Base-by-base conservation (phyloP, 2,329 filamentous ascomycete genomes). In the Trichoderma afroharzianum region DNA sequence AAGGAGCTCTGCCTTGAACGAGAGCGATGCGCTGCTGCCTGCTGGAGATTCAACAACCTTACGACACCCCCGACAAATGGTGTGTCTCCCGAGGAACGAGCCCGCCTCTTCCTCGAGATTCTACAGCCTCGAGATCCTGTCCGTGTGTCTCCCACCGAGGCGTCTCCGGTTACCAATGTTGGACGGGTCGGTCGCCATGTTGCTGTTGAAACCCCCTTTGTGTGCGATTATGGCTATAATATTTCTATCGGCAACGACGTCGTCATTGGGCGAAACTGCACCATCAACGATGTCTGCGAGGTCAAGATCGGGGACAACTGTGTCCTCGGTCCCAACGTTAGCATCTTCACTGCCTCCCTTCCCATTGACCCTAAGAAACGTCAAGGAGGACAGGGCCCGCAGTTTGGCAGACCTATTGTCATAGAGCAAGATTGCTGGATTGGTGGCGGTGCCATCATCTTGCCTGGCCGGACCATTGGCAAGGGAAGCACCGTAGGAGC, bases 221-320 rank as follows among this genome's bases (percentile, higher is more conserved):
- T 87, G 61, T 98, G 95, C 79, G 94, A 98, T 77, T 98, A 98
- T 78, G 96, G 96, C 0, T 98, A 97, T 83, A 98, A 99, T 80
- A 92, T 98, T 76, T 88, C 88, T 62, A 92, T 99, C 75, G 95
- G 93, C 14, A 91, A 95, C 76, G 91, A 96, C 74, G 93, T 97
- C 3, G 88, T 91, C 70, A 92, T 99, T 75, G 93, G 92, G 21
- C 88, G 93, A 70, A 92, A 93, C 77, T 98, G 95, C 81, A 91
- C 90, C 30, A 91, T 98, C 78, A 89, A 95, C 70, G 96, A 99
- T 79, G 91, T 94, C n/a, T 92, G 91, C 79, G 87, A 91, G 74
- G 92, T 98, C 72, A 90, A 85, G 61, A 94, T 98, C 77, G 95
- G 95, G 3, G 89, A 93, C 73, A 89, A 93, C 72, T 90, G 89